Evolutionary conservation across 129 eudicot genomes (phyloP), one percentile per base, ranked within the genome.

Genomic region (Cynara cardunculus): DNA sequence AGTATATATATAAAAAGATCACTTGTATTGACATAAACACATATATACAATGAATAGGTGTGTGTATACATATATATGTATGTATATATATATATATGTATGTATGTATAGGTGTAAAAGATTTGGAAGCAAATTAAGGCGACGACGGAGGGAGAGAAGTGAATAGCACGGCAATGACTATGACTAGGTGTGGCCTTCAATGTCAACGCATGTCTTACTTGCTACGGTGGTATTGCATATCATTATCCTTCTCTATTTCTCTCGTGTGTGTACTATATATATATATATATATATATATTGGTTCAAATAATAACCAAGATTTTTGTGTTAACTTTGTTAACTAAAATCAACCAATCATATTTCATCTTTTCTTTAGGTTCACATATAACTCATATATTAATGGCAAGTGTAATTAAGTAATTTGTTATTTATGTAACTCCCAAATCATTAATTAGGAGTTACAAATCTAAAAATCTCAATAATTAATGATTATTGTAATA

Each of bases 111-210:
- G 11, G 19, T 56, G 27, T 76, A 73, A 65, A 77, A 62, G 66
- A 46, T 78, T 69, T 37, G 66, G 59, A 62, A 28, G 78, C 31
- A 71, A 31, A 71, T 13, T 44, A 44, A 64, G 65, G 39, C 72
- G 73, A 73, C 73, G 75, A 41, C 4, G 28, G 75, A 53, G 28
- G 75, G 69, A 74, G 70, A 73, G 74, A 75, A 80, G 88, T 76
- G 77, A 80, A 22, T 24, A 61, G 82, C 85, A 85, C 85, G 88
- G 85, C 74, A 85, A 76, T 75, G 87, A 81, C 84, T 81, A 64
- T 19, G 83, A 80, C 77, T 53, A 53, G 0, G 49, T 75, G 73
- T 35, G 35, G 12, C 41, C 14, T 62, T 41, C 69, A 77, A 76
- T 71, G 85, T 85, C 88, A 85, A 85, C 88, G 68, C 74, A 14